Conservation (phyloP, 306 rosid genomes). For the Gastrolobium villosum region DNA sequence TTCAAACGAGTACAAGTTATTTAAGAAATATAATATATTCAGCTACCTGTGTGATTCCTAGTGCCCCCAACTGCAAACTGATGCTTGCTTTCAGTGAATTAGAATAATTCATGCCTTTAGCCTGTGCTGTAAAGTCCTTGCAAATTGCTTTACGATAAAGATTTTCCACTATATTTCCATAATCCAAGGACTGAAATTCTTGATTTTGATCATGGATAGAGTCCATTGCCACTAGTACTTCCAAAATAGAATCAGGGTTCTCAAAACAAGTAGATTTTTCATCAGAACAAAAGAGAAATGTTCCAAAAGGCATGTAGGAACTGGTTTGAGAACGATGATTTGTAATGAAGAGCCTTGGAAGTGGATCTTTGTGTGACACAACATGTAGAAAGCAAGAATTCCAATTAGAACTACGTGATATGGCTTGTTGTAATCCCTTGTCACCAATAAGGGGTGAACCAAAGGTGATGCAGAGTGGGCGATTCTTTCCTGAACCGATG, state of each 20-base stretch:
- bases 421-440: conserved; percentile 45
- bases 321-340: no score
- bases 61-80: conserved; percentile 52
- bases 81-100: conserved; percentile 48
- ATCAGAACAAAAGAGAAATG: conserved; percentile 61
- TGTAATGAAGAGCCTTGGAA: conserved; percentile 53
- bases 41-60: conserved; percentile 61
- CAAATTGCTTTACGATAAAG: conserved; percentile 46
- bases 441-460: conserved; percentile 78
- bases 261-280: conserved; percentile 59
- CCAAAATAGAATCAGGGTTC: conserved; percentile 48
- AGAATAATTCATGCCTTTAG: neutral
- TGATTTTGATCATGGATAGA: conserved; percentile 20
- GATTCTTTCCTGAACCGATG: conserved; percentile 48
- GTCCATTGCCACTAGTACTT: conserved; percentile 39
- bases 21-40: neutral
- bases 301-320: conserved; percentile 68
- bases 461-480: conserved; percentile 77
- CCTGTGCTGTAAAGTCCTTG: neutral
- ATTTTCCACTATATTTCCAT: conserved; percentile 46
- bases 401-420: conserved; percentile 61
- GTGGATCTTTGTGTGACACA: conserved; percentile 59
- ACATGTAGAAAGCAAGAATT: conserved; percentile 73
- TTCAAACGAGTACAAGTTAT: neutral
- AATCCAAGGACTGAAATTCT: conserved; percentile 29